Evolutionary conservation across 192 early-diverging fungal genomes (phyloP).

Genomic region (Umbelopsis sp.): DNA sequence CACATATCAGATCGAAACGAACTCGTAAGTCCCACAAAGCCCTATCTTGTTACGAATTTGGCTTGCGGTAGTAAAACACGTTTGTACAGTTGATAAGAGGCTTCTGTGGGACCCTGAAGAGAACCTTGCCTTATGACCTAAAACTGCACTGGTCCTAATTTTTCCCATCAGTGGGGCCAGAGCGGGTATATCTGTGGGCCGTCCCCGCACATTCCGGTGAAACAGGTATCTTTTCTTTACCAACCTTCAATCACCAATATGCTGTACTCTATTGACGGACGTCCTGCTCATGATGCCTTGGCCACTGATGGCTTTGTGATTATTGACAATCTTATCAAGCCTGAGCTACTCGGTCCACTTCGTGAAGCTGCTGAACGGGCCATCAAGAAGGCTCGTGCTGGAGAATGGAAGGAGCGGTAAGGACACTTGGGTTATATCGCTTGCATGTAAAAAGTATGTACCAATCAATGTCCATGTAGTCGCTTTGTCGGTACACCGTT

Average conservation of each 20-base stretch:
- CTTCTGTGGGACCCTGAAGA: too few relatives aligned
- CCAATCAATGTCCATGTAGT: not conserved
- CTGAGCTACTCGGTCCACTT: conserved; percentile 33
- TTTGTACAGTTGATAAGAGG: too few relatives aligned
- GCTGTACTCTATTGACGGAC: conserved; percentile 13
- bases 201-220: not conserved
- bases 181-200: not conserved
- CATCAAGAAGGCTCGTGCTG: conserved; percentile 37
- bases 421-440: not conserved
- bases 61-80: too few relatives aligned
- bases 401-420: conserved; percentile 47
- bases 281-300: conserved; percentile 30
- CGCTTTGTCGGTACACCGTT: conserved; percentile 51
- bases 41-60: too few relatives aligned
- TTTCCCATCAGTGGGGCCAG: not conserved
- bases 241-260: not conserved
- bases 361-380: conserved; percentile 42
- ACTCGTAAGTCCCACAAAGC: too few relatives aligned
- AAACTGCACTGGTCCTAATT: not conserved
- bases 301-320: conserved; percentile 48
- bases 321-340: conserved; percentile 41
- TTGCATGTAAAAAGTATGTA: not conserved
- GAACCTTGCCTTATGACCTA: not conserved
- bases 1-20: too few relatives aligned
- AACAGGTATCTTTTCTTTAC: not conserved